A percentile compares a stretch with the other conserved stretches of the same genome.
These are phyloP conservation scores for Mycena floridula DNA, from an alignment of 768 basidiomycete species.

Conservation along the genomic window DNA sequence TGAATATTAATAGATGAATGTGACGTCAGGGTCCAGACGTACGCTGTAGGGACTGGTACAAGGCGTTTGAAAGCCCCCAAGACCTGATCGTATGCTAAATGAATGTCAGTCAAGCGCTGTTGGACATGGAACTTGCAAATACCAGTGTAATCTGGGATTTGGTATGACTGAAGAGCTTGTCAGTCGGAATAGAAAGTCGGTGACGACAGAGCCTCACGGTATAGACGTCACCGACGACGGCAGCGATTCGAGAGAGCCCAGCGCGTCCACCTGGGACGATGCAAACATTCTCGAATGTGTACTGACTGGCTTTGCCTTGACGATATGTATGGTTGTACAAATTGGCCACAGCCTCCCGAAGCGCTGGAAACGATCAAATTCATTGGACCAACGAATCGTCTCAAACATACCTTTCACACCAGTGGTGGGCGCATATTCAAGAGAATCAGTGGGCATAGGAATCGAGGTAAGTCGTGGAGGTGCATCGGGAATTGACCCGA, in stretches of 20 bases:
- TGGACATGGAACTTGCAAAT: too few species aligned
- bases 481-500: conserved; percentile 77
- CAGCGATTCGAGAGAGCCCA: conserved; percentile 85
- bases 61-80: conserved; percentile 83
- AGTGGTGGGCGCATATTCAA: conserved; percentile 91
- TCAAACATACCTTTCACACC: conserved; percentile 79
- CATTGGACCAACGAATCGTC: conserved; percentile 3
- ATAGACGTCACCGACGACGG: conserved; percentile 88
- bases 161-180: conserved; percentile 79
- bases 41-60: conserved; percentile 88
- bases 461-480: conserved; percentile 61
- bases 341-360: conserved; percentile 86
- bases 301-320: conserved; percentile 72
- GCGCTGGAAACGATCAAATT: too few species aligned
- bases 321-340: conserved; percentile 88
- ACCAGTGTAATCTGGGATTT: conserved; percentile 91
- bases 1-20: conserved; percentile 11
- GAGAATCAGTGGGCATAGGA: conserved; percentile 58
- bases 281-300: conserved; percentile 89
- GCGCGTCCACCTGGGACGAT: conserved; percentile 93
- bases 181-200: too few species aligned
- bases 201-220: conserved; percentile 38
- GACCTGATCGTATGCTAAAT: conserved; percentile 81
- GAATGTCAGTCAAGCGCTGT: too few species aligned
- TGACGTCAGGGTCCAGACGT: conserved; percentile 25